Conservation (phyloP, 768 basidiomycete species). For the Psilocybe azurescens region DNA sequence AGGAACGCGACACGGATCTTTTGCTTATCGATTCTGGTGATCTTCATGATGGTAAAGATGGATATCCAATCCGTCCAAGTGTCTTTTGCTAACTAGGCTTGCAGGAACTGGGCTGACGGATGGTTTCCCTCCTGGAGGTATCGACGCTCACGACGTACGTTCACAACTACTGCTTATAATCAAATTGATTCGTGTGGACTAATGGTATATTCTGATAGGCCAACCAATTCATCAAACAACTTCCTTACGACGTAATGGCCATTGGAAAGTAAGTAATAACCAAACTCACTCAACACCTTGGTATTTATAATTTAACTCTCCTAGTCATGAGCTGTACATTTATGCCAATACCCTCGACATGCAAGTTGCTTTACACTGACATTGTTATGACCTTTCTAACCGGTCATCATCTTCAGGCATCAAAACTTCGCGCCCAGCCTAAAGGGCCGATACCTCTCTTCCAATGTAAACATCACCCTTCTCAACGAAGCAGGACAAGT, state of each 20-base stretch:
- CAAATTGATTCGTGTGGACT: neutral
- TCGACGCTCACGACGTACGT: constrained; percentile 74
- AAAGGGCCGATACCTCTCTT: constrained; percentile 78
- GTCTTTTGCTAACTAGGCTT: neutral
- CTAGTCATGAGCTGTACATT: constrained; percentile 82
- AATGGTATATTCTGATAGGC: constrained; percentile 42
- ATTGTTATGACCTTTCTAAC: neutral
- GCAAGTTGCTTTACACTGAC: constrained; percentile 34
- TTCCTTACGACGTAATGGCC: constrained; percentile 83
- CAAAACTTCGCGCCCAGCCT: constrained; percentile 69
- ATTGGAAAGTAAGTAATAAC: constrained; percentile 74
- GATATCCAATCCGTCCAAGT: neutral
- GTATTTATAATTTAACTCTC: neutral
- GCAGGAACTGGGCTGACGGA: constrained; percentile 79
- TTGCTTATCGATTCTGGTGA: constrained; percentile 86
- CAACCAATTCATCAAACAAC: constrained; percentile 73
- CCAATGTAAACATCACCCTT: constrained; percentile 86
- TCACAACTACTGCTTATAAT: neutral
- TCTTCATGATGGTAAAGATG: constrained; percentile 65
- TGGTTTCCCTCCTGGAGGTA: constrained; percentile 70
- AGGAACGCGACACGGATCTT: constrained; percentile 80
- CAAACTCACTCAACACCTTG: neutral
- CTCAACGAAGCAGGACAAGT: constrained; percentile 43
- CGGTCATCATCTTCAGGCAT: constrained; percentile 42
- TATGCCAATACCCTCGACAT: constrained; percentile 73